Evolutionary conservation across 2,329 filamentous ascomycete genomes (phyloP).

Genomic region (Thermothelomyces thermophilus): DNA sequence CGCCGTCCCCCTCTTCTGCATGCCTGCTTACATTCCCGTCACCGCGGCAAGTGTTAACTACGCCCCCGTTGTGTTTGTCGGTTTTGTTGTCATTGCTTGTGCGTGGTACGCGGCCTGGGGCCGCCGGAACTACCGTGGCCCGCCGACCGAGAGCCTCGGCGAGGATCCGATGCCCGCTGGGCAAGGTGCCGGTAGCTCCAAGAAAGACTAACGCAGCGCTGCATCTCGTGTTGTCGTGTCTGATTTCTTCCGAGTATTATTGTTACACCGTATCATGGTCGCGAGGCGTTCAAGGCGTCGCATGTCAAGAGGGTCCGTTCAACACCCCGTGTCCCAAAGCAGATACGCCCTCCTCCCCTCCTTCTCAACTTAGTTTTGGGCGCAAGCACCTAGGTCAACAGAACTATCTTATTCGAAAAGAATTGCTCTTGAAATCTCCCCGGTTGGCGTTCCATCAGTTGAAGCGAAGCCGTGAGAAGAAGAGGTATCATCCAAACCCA

Average conservation of each 20-base stretch:
- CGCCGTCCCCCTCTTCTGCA: slow-evolving; percentile 67
- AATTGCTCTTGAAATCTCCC: no score
- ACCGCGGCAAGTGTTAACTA: slow-evolving; percentile 60
- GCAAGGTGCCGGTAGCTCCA: not conserved
- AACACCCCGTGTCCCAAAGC: slow-evolving; percentile 7
- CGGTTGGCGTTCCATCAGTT: no score
- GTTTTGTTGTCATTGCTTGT: slow-evolving; percentile 53
- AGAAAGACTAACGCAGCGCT: slow-evolving; percentile 13
- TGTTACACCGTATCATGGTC: slow-evolving; percentile 12
- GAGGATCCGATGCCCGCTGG: not conserved
- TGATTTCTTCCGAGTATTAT: slow-evolving; percentile 3
- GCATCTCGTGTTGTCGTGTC: not conserved
- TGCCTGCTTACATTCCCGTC: slow-evolving; percentile 59
- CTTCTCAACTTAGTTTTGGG: no score
- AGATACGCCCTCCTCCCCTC: not conserved
- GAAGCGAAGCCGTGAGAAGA: no score
- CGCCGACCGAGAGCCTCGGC: slow-evolving; percentile 36
- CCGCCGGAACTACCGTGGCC: slow-evolving; percentile 60
- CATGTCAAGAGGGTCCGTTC: slow-evolving; percentile 11
- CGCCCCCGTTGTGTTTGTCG: slow-evolving; percentile 66
- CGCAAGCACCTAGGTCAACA: no score
- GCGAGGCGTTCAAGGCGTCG: slow-evolving; percentile 14
- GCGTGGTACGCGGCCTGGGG: slow-evolving; percentile 66
- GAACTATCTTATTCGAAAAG: no score
- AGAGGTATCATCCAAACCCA: no score